A percentile compares a stretch with the other conserved stretches of the same genome.
phyloP scores from a whole-genome alignment of 495 filamentous ascomycete genomes.

The Cercophora sp. region DNA sequence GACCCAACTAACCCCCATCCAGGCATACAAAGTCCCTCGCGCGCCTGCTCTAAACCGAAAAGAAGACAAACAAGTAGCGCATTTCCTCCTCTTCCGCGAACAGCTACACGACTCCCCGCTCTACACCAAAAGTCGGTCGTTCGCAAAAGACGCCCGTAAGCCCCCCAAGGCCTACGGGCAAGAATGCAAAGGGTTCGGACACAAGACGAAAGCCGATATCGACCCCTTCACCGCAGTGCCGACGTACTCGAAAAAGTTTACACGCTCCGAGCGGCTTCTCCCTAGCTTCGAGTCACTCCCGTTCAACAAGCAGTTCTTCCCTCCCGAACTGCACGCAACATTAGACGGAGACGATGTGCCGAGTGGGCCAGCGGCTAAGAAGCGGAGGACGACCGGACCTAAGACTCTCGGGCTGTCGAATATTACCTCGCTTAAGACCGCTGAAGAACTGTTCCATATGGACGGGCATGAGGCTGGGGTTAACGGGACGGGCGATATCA shows the following conservation, averaged over 20 bases:
- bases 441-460: slow-evolving; percentile 30
- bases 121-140: slow-evolving; percentile 42
- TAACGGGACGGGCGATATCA: slow-evolving; percentile 21
- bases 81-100: slow-evolving; percentile 45
- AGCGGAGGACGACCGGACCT: slow-evolving; percentile 22
- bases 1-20: background rate
- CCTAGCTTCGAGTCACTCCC: slow-evolving; percentile 41
- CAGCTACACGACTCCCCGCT: slow-evolving; percentile 46
- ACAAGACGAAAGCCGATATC: slow-evolving; percentile 41
- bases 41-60: slow-evolving; percentile 33
- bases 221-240: slow-evolving; percentile 51
- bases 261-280: slow-evolving; percentile 39
- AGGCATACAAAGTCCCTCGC: slow-evolving; percentile 41
- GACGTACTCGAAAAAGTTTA: slow-evolving; percentile 46
- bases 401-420: slow-evolving; percentile 31
- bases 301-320: slow-evolving; percentile 48
- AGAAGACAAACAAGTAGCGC: slow-evolving; percentile 41
- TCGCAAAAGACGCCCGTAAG: slow-evolving; percentile 18
- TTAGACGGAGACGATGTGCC: slow-evolving; percentile 42
- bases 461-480: slow-evolving; percentile 15
- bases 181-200: slow-evolving; percentile 47
- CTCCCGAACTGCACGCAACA: slow-evolving; percentile 48
- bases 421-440: slow-evolving; percentile 29
- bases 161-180: slow-evolving; percentile 38
- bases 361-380: slow-evolving; percentile 14